Percentiles rank a stretch among this genome's conserved stretches.
Evolutionary conservation across 768 basidiomycete genomes (phyloP).

Genomic region (Cystobasidium ongulense): DNA sequence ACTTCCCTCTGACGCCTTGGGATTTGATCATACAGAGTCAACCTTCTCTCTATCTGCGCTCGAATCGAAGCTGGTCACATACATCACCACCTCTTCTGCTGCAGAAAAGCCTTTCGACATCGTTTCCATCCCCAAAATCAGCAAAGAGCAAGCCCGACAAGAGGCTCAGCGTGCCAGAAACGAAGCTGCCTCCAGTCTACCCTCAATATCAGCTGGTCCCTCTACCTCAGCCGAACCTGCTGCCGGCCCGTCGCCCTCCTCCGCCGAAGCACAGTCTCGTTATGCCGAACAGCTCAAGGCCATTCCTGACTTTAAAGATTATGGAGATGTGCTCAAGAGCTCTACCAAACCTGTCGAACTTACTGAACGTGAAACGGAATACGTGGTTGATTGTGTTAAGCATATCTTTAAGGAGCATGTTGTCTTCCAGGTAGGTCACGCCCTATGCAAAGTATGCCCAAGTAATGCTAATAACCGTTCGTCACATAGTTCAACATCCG

Average conservation of each 20-base stretch:
- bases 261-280: constrained; percentile 70
- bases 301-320: constrained; percentile 73
- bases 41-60: constrained; percentile 82
- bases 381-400: constrained; percentile 92
- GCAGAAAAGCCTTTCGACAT: constrained; percentile 69
- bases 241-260: constrained; percentile 49
- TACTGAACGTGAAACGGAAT: constrained; percentile 95
- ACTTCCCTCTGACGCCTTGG: background rate
- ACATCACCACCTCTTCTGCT: constrained; percentile 74
- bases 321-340: constrained; percentile 82
- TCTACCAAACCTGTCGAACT: constrained; percentile 67
- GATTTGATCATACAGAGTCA: constrained; percentile 57
- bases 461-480: background rate
- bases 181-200: background rate
- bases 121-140: constrained; percentile 82
- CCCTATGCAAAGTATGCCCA: background rate
- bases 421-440: constrained; percentile 76
- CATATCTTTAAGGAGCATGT: constrained; percentile 91
- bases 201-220: constrained; percentile 35
- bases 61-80: constrained; percentile 84
- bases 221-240: constrained; percentile 58
- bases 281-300: constrained; percentile 77
- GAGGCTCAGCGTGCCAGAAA: constrained; percentile 70
- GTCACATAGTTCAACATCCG: constrained; percentile 78
- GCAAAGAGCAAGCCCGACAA: constrained; percentile 79